These are phyloP conservation scores for Verticillium isaacii DNA, from an alignment of 2,329 filamentous ascomycete genomes.

Conservation along the genomic window DNA sequence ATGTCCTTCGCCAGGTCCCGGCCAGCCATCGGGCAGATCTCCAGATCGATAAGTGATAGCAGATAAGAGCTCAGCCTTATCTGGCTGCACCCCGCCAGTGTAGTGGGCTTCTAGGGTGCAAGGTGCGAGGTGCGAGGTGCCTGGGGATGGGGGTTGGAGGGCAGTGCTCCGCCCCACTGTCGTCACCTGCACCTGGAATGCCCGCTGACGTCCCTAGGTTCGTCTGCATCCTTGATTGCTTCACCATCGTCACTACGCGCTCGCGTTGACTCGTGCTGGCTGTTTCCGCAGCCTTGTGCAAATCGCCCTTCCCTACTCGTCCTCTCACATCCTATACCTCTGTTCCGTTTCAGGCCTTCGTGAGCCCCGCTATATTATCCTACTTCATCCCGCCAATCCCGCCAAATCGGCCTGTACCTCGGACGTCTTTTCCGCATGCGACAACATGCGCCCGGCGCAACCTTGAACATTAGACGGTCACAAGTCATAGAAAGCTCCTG, in stretches of 20 bases:
- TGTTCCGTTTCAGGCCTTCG: not conserved
- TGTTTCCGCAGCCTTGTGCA: not conserved
- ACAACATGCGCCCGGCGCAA: not conserved
- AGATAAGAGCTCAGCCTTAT: not conserved
- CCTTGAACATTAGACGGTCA: not conserved
- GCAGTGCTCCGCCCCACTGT: not conserved
- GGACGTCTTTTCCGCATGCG: not conserved
- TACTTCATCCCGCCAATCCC: not conserved
- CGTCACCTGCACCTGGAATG: not conserved
- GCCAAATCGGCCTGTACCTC: no score
- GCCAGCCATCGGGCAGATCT: not conserved
- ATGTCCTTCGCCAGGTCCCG: not conserved
- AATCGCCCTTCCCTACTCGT: not conserved
- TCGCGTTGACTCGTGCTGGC: not conserved
- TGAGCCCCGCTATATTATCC: not conserved
- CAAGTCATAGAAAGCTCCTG: not conserved
- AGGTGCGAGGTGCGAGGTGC: no score
- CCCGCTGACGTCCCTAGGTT: not conserved
- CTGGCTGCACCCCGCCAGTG: not conserved
- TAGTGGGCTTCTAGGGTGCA: no score
- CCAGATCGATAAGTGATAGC: not conserved
- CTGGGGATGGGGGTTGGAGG: not conserved
- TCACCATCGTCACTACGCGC: not conserved
- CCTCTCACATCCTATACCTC: not conserved
- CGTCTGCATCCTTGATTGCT: not conserved